Base-by-base conservation (phyloP, 2,329 filamentous ascomycete genomes). In the Rutstroemia sp. region DNA sequence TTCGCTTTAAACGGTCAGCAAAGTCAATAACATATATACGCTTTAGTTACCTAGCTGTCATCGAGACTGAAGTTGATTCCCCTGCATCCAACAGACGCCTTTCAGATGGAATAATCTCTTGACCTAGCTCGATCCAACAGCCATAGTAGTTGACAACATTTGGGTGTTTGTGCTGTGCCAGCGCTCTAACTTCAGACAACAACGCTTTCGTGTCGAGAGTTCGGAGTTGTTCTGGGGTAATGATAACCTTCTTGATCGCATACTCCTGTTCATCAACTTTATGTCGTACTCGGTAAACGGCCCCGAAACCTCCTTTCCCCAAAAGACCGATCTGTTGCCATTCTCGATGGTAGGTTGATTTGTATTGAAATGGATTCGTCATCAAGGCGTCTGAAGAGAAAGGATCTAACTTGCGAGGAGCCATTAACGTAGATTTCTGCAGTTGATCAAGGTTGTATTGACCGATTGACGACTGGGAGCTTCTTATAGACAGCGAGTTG, bases 61-160 rank as follows among this genome's bases (percentile, higher is more conserved):
- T 51, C 23, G 46, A 45, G n/a, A 51, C 18, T 7, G 49, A 51
- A 10, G 25, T 51, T 14, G 46, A 50, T 12, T 37, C 38, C 10
- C 51, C 53, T 19, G 38, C 53, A 10, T 44, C 16, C 38, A 51
- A 23, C 10, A 55, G 44, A 19, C 58, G 73, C 72, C 21, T 69
- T 6, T 18, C n/a, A 14, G 47, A 55, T n/a, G 53, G 23, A 39
- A 47, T 49, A 27, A 47, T 5, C 3, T n/a, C 23, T 34, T 53
- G 46, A 2, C 49, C 54, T 34, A 52, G 46, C 69, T 87, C 85
- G 14, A 86, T 73, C 85, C 85, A 88, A 14, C 80, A 80, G 52
- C 78, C 77, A 65, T 81, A 82, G 63, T 88, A 88, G 23, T 83
- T 76, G 38, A 87, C 84, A 55, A 88, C 79, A 65, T 87, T 86